phyloP scores from a whole-genome alignment of 345 rosid genomes.

The Salix suchowensis region DNA sequence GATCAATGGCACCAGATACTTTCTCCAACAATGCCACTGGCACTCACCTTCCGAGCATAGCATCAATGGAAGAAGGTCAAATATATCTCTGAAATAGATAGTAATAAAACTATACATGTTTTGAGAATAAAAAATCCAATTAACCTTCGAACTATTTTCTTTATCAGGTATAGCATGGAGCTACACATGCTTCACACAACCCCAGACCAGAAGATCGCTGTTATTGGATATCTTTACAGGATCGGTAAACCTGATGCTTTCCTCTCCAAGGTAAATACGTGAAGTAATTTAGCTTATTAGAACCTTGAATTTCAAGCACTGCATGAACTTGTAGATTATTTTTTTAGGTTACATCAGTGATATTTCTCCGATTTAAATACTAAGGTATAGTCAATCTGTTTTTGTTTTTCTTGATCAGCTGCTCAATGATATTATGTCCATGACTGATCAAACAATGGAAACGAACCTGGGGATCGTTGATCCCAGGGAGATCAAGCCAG shows the following conservation, averaged over 20 bases:
- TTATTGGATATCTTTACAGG: constrained; percentile 47
- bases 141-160: background rate
- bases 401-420: constrained; percentile 18
- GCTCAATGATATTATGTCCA: constrained; percentile 14
- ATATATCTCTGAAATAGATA: background rate
- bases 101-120: background rate
- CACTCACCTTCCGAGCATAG: constrained; percentile 81
- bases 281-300: no score
- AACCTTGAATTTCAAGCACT: no score
- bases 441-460: constrained; percentile 19
- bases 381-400: no score
- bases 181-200: constrained; percentile 65
- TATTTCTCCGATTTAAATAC: no score
- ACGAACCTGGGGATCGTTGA: constrained; percentile 41
- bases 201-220: constrained; percentile 42
- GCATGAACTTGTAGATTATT: no score
- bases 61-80: constrained; percentile 55
- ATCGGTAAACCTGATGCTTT: constrained; percentile 48
- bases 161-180: constrained; percentile 58
- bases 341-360: no score
- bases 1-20: constrained; percentile 42
- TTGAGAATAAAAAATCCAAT: no score
- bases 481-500: constrained; percentile 45
- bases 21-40: constrained; percentile 72
- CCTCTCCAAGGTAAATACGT: constrained; percentile 44